Conservation (phyloP, 805 yeast species). For the Hanseniaspora valbyensis region DNA sequence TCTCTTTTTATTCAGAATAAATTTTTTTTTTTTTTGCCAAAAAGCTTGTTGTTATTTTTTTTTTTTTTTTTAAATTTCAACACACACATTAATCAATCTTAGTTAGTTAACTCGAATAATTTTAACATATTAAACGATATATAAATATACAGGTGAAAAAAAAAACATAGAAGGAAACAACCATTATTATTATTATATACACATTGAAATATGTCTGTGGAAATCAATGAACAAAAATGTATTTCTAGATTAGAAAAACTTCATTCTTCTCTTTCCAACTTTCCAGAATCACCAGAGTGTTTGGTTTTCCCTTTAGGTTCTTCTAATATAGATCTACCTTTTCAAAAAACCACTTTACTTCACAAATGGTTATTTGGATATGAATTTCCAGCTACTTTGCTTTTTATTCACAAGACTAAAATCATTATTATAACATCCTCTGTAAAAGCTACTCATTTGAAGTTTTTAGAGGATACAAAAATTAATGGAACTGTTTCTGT, state of each 20-base stretch:
- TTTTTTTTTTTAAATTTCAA: neutral
- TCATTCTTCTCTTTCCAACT: constrained; percentile 23
- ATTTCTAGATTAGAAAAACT: constrained; percentile 23
- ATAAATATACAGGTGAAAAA: neutral
- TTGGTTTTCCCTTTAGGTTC: constrained; percentile 70
- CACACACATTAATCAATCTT: too few species aligned
- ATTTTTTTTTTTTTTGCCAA: neutral
- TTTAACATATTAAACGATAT: neutral
- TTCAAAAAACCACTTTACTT: constrained; percentile 72
- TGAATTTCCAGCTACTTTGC: constrained; percentile 86
- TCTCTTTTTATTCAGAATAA: neutral
- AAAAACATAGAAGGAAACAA: neutral
- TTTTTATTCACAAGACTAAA: constrained; percentile 51
- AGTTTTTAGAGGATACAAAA: constrained; percentile 28
- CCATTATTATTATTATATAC: too few species aligned
- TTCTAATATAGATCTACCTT: constrained; percentile 77
- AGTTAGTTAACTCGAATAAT: too few species aligned
- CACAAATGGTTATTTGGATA: constrained; percentile 91
- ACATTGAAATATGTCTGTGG: constrained; percentile 21
- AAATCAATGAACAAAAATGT: constrained; percentile 13
- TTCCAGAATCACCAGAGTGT: constrained; percentile 33
- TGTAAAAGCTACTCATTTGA: constrained; percentile 71
- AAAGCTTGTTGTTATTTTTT: too few species aligned
- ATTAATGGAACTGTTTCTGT: constrained; percentile 41
- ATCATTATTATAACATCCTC: constrained; percentile 63